A percentile compares a stretch with the other conserved stretches of the same genome.
phyloP scores from a whole-genome alignment of 2,329 filamentous ascomycete genomes.

The Phialocephala subalpina region DNA sequence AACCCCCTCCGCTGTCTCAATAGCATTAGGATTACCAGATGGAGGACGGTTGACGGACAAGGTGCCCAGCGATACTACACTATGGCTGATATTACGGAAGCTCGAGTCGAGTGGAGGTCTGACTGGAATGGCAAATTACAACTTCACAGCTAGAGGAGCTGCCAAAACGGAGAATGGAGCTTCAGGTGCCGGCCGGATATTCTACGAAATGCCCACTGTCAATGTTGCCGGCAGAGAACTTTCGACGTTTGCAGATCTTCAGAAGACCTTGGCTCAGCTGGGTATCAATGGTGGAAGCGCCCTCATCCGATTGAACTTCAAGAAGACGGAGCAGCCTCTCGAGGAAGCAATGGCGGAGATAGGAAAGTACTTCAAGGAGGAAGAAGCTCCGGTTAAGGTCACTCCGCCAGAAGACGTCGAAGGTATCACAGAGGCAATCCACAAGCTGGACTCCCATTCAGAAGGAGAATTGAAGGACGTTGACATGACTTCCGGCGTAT shows the following conservation, averaged over 20 bases:
- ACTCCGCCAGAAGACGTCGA: slow-evolving; percentile 17
- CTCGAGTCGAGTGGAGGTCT: slow-evolving; percentile 76
- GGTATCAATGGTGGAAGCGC: slow-evolving; percentile 87
- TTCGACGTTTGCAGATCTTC: slow-evolving; percentile 79
- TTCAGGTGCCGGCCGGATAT: slow-evolving; percentile 74
- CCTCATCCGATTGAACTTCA: slow-evolving; percentile 80
- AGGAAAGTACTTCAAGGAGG: slow-evolving; percentile 70
- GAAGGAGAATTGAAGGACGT: slow-evolving; percentile 23
- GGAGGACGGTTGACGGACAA: slow-evolving; percentile 80
- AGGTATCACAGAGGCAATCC: slow-evolving; percentile 30
- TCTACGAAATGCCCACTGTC: slow-evolving; percentile 87
- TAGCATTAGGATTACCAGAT: slow-evolving; percentile 86
- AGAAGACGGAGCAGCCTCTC: slow-evolving; percentile 77
- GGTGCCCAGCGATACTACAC: slow-evolving; percentile 84
- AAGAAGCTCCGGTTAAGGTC: slow-evolving; percentile 22
- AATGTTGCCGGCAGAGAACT: slow-evolving; percentile 85
- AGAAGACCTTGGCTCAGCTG: slow-evolving; percentile 87
- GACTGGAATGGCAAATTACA: slow-evolving; percentile 59
- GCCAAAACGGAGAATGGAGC: slow-evolving; percentile 64
- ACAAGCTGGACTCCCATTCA: slow-evolving; percentile 24
- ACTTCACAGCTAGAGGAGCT: slow-evolving; percentile 85
- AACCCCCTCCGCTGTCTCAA: slow-evolving; percentile 83
- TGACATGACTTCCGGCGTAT: slow-evolving; percentile 14
- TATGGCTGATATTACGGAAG: slow-evolving; percentile 90
- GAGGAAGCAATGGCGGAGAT: slow-evolving; percentile 89